Evolutionary conservation across 352 stramenopile species (phyloP), one percentile per base, ranked within the genome.

Genomic region (Globisporangium iwayamae): DNA sequence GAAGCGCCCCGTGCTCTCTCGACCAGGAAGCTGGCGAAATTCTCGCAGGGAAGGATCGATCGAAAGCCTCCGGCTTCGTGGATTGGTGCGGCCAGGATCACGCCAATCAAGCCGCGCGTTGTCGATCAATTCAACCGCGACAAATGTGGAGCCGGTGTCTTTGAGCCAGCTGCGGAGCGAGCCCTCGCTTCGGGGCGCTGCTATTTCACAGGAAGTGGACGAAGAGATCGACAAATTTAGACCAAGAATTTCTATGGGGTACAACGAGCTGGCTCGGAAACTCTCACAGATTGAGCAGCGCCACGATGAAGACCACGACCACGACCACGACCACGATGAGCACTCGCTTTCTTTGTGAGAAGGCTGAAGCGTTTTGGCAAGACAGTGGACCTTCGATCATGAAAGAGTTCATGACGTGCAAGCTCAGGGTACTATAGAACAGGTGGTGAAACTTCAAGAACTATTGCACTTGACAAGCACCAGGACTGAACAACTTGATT

Each of bases 21-120:
- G 66, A 2, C 20, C 72, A 4, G 73, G 66, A 4, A 91, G 78
- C 32, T 89, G 82, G 79, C 74, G 79, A 5, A 88, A 87, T 43
- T 66, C 71, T 13, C 60, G 73, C 3, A 59, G 71, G 46, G 76
- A 84, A 46, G 69, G 71, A 4, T 78, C 71, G 0, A 48, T 68
- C 16, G 76, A 78, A 13, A 78, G 67, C 30, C 48, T 80, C 0
- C 76, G 76, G 0, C 54, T 84, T 7, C 68, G 76, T 20, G 72
- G 71, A 3, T 43, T 82, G 1, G 52, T 75, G 11, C 77, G 74
- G 32, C 55, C 72, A 1, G 56, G 38, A 2, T 60, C 52, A 0
- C 73, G 64, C 2, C 73, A 79, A 14, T 78, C 73, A 1, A 81
- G 73, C 28, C 63, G 62, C 30, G 32, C 71, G 4, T 62, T 67